These are phyloP conservation scores for Clausena lansium DNA, from an alignment of 345 rosid species.

Conservation along the genomic window DNA sequence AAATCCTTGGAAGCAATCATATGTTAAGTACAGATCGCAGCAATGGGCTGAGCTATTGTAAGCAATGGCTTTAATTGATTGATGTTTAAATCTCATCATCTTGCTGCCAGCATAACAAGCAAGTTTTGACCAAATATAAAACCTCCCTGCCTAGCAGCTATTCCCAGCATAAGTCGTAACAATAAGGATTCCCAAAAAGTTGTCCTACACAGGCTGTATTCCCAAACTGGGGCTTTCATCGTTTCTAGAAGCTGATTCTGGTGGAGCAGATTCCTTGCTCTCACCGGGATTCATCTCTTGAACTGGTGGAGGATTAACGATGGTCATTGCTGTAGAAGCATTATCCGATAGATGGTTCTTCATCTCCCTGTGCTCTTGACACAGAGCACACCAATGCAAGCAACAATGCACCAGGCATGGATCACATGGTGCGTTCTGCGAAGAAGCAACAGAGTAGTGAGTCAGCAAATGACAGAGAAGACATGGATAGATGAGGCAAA, in stretches of 20 bases:
- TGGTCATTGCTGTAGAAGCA: conserved; percentile 35
- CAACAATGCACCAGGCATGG: conserved; percentile 84
- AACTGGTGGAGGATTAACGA: conserved; percentile 69
- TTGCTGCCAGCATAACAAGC: neutral
- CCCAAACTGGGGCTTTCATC: conserved; percentile 40
- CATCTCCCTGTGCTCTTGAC: conserved; percentile 94
- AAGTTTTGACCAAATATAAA: neutral
- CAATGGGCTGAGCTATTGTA: neutral
- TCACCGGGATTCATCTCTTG: conserved; percentile 66
- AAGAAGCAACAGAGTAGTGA: conserved; percentile 3
- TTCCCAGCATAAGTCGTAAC: neutral
- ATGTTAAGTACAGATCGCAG: neutral
- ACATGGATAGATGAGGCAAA: neutral
- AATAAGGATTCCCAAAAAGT: neutral
- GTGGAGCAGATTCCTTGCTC: conserved; percentile 23
- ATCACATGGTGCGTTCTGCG: conserved; percentile 82
- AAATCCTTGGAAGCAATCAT: neutral
- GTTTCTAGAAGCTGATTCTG: conserved; percentile 40
- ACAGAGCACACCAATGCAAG: conserved; percentile 89
- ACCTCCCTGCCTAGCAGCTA: neutral
- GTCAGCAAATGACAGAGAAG: neutral
- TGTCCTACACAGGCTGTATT: conserved; percentile 51
- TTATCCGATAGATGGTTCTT: conserved; percentile 70
- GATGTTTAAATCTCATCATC: neutral
- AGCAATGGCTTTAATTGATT: neutral